Base-by-base conservation (phyloP, 306 rosid species). In the Abrus pulchellus region DNA sequence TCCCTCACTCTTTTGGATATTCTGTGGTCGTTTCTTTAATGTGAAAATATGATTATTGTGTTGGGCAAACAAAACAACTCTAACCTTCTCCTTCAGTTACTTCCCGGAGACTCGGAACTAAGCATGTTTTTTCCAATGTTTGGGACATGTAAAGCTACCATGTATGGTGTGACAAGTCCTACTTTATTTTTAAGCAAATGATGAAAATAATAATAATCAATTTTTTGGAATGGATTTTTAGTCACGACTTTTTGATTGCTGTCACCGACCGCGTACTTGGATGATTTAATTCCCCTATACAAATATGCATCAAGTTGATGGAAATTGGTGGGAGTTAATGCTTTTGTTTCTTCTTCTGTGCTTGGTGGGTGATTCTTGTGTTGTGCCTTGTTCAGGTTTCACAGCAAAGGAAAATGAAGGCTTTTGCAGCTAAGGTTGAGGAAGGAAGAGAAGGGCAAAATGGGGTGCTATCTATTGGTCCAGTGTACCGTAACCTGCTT, bases 391-490 rank as follows among this genome's bases (percentile, higher is more conserved):
- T 71, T 57, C 86, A 86, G 90, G 69, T 77, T 82, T 87, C 44
- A 64, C 43, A 76, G 28, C 36, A 5, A 53, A 74, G 48, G n/a
- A 85, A 29, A 79, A 90, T 88, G 95, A 89, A 86, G 93, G 71
- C 12, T 0, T 95, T 95, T 79, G 70, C 97, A 27, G 86, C 83
- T 40, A 80, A 81, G 89, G 91, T 91, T 36, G 97, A 91, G 67
- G 94, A 93, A 87, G 99, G 97, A 84, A 91, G 44, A 57, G 88
- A 87, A 86, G 96, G 99, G 45, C 28, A 83, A 74, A 86, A 89
- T 79, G 98, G 91, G 4, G 82, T 78, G 68, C 97, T 83, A 11
- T 86, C 93, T 44, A 84, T 93, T 65, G 98, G 98, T 82, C 99
- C 97, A 1, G 88, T 91, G 20, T 95, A 91, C 79, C 90, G 99